These are phyloP conservation scores for Monosporascus sp. DNA, from an alignment of 2,329 filamentous ascomycete species.

Conservation along the genomic window DNA sequence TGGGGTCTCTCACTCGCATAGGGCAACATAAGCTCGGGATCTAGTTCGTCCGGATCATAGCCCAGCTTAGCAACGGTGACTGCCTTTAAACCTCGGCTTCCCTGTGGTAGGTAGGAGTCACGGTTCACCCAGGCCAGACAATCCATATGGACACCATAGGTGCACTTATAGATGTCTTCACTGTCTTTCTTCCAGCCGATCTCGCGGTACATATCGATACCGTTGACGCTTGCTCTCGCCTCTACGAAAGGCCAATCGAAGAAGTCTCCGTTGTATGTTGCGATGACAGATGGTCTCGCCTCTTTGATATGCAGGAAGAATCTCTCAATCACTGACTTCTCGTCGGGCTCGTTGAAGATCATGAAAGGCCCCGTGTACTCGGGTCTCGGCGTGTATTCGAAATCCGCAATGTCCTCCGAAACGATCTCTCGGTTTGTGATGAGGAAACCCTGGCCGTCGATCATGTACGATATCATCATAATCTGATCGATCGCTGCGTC, in stretches of 20 bases:
- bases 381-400: slow-evolving; percentile 95
- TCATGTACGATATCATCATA: slow-evolving; percentile 99
- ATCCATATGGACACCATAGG: slow-evolving; percentile 97
- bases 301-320: slow-evolving; percentile 97
- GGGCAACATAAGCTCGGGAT: slow-evolving; percentile 95
- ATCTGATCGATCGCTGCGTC: slow-evolving; percentile 92
- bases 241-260: slow-evolving; percentile 99
- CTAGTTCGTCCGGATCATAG: slow-evolving; percentile 96
- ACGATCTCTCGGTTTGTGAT: slow-evolving; percentile 98
- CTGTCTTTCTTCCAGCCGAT: slow-evolving; percentile 94
- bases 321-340: slow-evolving; percentile 79
- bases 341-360: slow-evolving; percentile 96
- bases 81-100: slow-evolving; percentile 93
- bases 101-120: slow-evolving; percentile 95
- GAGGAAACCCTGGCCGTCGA: slow-evolving; percentile 93
- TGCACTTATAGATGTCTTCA: slow-evolving; percentile 94
- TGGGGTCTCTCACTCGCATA: slow-evolving; percentile 87
- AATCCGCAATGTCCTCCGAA: slow-evolving; percentile 93
- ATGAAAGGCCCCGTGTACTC: slow-evolving; percentile 95
- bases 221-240: slow-evolving; percentile 83
- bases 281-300: slow-evolving; percentile 89
- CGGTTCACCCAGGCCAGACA: slow-evolving; percentile 99
- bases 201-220: slow-evolving; percentile 98
- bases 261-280: slow-evolving; percentile 99
- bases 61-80: slow-evolving; percentile 97